Conservation (phyloP, 1,284 basidiomycete genomes). For the Xerocomus nothofagi region DNA sequence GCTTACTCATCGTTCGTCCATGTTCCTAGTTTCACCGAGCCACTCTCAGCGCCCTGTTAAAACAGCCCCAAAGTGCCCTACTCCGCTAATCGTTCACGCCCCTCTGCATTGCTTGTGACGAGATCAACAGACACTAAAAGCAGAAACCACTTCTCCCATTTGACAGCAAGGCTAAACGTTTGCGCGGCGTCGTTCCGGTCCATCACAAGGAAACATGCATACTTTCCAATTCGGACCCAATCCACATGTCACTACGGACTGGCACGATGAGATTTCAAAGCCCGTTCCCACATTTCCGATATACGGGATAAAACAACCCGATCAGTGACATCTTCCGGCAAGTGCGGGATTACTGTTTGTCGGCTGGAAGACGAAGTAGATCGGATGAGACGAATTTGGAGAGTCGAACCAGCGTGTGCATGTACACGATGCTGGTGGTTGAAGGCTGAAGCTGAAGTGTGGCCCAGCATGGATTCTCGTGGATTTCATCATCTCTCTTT, state of each 20-base stretch:
- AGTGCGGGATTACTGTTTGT: conserved; percentile 1
- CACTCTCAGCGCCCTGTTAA: conserved; percentile 1
- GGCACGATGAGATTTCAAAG: not conserved
- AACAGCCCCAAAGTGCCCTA: conserved; percentile 1
- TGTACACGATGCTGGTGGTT: not conserved
- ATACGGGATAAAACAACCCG: not conserved
- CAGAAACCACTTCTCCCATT: conserved; percentile 4
- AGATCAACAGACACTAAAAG: conserved; percentile 11
- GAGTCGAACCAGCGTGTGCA: not conserved
- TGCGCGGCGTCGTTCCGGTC: conserved; percentile 1
- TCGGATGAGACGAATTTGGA: conserved; percentile 10
- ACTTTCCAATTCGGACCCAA: conserved; percentile 6
- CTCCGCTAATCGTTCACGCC: conserved; percentile 15
- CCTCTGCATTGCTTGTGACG: conserved; percentile 1
- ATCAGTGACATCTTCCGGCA: not conserved
- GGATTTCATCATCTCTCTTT: not conserved
- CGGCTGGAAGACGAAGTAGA: not conserved
- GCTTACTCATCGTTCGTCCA: not conserved
- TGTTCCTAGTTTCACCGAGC: not conserved
- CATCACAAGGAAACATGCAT: conserved; percentile 1
- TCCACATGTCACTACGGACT: conserved; percentile 1
- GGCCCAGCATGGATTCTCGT: not conserved
- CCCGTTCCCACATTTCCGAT: not conserved
- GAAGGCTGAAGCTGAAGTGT: too few species aligned
- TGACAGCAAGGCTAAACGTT: conserved; percentile 7